A percentile compares a stretch with the other conserved stretches of the same genome.
These are phyloP conservation scores for Cicer arietinum DNA, from an alignment of 306 rosid genomes.

Conservation along the genomic window DNA sequence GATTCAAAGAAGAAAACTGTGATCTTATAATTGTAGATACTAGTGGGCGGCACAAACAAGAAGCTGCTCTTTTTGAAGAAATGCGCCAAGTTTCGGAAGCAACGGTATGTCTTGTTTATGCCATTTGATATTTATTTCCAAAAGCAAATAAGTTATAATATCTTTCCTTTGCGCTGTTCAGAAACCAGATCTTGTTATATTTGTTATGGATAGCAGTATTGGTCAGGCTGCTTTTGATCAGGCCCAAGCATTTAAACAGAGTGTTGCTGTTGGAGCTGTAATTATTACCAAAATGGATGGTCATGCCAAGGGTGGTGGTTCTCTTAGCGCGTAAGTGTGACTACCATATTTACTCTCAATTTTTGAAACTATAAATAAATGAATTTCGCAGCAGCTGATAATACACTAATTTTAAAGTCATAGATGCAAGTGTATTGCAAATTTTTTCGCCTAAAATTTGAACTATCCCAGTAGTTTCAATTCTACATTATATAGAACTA, in stretches of 20 bases:
- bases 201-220: conserved; percentile 91
- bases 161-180: conserved; percentile 50
- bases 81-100: conserved; percentile 94
- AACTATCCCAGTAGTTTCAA: conserved; percentile 27
- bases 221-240: conserved; percentile 94
- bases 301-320: conserved; percentile 89
- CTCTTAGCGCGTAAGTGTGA: conserved; percentile 81
- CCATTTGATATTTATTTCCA: background rate
- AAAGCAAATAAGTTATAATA: conserved; percentile 23
- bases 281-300: conserved; percentile 88
- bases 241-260: conserved; percentile 83
- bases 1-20: conserved; percentile 72
- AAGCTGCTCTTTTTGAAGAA: conserved; percentile 89
- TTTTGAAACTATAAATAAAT: conserved; percentile 28
- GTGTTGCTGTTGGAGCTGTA: conserved; percentile 86
- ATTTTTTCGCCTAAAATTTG: background rate
- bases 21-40: conserved; percentile 92
- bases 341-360: background rate
- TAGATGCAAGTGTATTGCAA: background rate
- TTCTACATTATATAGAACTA: conserved; percentile 10
- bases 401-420: background rate
- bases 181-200: conserved; percentile 86
- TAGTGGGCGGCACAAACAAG: conserved; percentile 89
- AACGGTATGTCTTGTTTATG: conserved; percentile 59
- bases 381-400: conserved; percentile 25